Percentiles rank a stretch among this genome's conserved stretches.
Evolutionary conservation across 768 basidiomycete species (phyloP).

Genomic region (Pleurotus ostreatus): DNA sequence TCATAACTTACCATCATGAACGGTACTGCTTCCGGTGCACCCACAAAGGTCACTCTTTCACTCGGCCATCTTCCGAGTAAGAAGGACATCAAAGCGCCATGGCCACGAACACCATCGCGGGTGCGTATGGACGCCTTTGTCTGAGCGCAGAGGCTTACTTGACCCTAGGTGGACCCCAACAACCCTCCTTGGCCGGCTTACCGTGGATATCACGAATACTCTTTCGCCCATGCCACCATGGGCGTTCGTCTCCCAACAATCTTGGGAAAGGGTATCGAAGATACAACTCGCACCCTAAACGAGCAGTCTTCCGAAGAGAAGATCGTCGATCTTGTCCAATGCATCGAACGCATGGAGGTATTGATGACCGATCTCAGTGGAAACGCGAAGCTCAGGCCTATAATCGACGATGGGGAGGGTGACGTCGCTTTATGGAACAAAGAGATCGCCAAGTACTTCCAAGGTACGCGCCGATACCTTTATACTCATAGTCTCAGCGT

Average conservation of each 20-base stretch:
- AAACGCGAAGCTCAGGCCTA: constrained; percentile 80
- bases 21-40: constrained; percentile 28
- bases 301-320: constrained; percentile 78
- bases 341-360: constrained; percentile 85
- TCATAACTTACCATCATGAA: constrained; percentile 11
- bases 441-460: constrained; percentile 91
- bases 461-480: constrained; percentile 45
- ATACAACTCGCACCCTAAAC: constrained; percentile 85
- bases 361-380: constrained; percentile 85
- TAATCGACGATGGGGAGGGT: constrained; percentile 86
- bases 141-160: constrained; percentile 1
- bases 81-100: constrained; percentile 65
- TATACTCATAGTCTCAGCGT: too few species aligned
- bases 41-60: constrained; percentile 64
- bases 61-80: constrained; percentile 74
- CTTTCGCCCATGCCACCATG: constrained; percentile 91
- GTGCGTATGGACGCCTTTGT: constrained; percentile 28
- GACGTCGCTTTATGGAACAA: constrained; percentile 97
- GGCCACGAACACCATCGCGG: constrained; percentile 72
- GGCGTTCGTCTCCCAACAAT: constrained; percentile 94
- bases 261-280: constrained; percentile 92
- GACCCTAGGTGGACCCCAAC: constrained; percentile 65
- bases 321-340: constrained; percentile 79
- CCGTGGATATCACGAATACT: constrained; percentile 79
- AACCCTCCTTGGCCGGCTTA: constrained; percentile 83